Base-by-base conservation (phyloP, 768 basidiomycete genomes). In the Lentinula guzmanii region DNA sequence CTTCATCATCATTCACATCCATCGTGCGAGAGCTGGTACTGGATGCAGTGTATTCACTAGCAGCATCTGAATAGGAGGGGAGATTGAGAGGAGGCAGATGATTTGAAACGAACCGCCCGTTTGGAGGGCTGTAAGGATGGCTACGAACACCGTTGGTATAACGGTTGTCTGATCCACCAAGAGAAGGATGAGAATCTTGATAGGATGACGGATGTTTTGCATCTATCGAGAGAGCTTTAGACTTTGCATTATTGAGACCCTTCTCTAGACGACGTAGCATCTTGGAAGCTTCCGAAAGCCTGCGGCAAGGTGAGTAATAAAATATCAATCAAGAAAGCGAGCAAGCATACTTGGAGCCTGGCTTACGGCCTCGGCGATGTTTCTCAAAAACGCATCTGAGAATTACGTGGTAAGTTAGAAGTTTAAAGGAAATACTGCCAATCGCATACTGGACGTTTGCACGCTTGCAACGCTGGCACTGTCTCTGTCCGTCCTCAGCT, bases 261-360 rank as follows among this genome's bases (percentile, higher is more conserved):
- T 92, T 93, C 76, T 93, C 92, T 46, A 94, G 79, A 52, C 90
- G 85, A 57, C 91, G 85, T 57, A 93, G 85, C 89, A 92, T 90
- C 71, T 93, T 93, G 42, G 92, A 93, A 51, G 90, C 90, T 70
- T 93, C 92, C 41, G 91, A 93, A 46, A 94, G 77, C 72, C 91
- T 93, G 65, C 28, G 52, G 42, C 50, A 65, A 52, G 62, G 57
- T 50, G 50, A 41, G 68, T 54, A 52, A 67, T 63, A 16, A 34
- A 24, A 35, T 53, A 41, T 39, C 45, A 61, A 60, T 39, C 53
- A 62, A 63, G 61, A 60, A 62, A 62, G 42, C 31, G 58, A 54
- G 48, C 11, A 56, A 50, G 73, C 79, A 28, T 71, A 93, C 92
- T 93, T 94, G 74, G 91, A 93, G 67, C 91, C 92, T 16, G 91